These are phyloP conservation scores for Ophiobolus disseminans DNA, from an alignment of 2,329 filamentous ascomycete species.

Conservation along the genomic window DNA sequence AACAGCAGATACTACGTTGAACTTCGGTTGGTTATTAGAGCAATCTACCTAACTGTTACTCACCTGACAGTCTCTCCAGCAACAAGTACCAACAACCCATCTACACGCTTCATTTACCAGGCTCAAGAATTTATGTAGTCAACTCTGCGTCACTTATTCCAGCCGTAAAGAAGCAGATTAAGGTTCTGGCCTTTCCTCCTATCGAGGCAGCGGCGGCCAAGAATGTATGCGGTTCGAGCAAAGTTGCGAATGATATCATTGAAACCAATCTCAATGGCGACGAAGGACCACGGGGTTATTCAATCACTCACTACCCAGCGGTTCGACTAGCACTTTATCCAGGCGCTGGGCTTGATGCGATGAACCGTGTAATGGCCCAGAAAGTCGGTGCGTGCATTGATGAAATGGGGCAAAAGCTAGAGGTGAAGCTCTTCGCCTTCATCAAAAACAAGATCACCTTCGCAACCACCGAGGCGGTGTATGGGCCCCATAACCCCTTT, in stretches of 20 bases:
- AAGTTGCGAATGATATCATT: slow-evolving; percentile 40
- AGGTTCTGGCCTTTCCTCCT: slow-evolving; percentile 48
- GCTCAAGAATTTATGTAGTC: slow-evolving; percentile 50
- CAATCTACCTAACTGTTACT: background rate
- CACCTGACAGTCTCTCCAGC: slow-evolving; percentile 4
- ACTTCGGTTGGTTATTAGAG: slow-evolving; percentile 11
- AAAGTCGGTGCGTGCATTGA: slow-evolving; percentile 27
- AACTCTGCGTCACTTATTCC: slow-evolving; percentile 41
- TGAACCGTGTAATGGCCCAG: slow-evolving; percentile 44
- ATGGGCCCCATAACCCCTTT: slow-evolving; percentile 51
- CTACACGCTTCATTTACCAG: slow-evolving; percentile 50
- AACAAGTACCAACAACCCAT: slow-evolving; percentile 39
- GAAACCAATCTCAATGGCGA: slow-evolving; percentile 43
- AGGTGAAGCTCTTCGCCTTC: slow-evolving; percentile 24
- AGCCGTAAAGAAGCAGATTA: slow-evolving; percentile 45
- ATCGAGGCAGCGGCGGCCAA: slow-evolving; percentile 46
- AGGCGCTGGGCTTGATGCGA: slow-evolving; percentile 42
- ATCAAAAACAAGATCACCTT: slow-evolving; percentile 35
- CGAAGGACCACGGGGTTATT: slow-evolving; percentile 37
- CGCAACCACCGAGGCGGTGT: slow-evolving; percentile 48
- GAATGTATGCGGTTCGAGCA: slow-evolving; percentile 40
- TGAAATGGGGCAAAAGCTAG: slow-evolving; percentile 3
- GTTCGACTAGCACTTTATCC: slow-evolving; percentile 42
- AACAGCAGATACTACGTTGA: slow-evolving; percentile 15
- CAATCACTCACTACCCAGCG: slow-evolving; percentile 35